A percentile compares a stretch with the other conserved stretches of the same genome.
Conservation (phyloP, 2,329 filamentous ascomycete species). For the Aspergillus sp. region DNA sequence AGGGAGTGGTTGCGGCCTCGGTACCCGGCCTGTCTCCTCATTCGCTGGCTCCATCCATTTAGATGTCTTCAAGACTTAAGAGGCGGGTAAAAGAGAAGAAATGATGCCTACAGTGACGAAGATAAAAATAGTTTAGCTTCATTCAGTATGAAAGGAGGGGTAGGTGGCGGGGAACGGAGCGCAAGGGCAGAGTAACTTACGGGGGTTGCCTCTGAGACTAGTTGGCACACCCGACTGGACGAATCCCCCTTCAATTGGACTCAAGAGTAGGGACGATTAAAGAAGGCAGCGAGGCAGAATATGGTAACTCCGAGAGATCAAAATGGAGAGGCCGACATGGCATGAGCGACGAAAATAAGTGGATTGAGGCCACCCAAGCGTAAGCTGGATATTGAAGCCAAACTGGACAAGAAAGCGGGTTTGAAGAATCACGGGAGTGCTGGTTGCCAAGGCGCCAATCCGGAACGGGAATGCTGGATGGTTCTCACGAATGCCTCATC, state of each 20-base stretch:
- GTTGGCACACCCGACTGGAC: conserved; percentile 2
- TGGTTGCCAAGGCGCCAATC: conserved; percentile 8
- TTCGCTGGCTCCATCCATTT: conserved; percentile 44
- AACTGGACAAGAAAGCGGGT: not conserved
- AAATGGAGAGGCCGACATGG: not conserved
- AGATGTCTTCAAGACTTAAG: conserved; percentile 23
- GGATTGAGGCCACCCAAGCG: not conserved
- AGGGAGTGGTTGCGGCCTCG: conserved; percentile 27
- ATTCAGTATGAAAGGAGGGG: conserved; percentile 16
- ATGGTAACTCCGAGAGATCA: conserved; percentile 7
- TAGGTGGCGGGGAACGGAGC: conserved; percentile 11
- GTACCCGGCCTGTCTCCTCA: conserved; percentile 37
- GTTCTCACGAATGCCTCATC: not conserved
- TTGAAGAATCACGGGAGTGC: conserved; percentile 3
- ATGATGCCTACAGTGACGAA: conserved; percentile 6
- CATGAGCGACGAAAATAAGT: not conserved
- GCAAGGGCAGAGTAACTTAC: conserved; percentile 7
- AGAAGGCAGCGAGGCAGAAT: not conserved
- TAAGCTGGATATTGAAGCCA: conserved; percentile 1
- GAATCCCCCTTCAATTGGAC: not conserved
- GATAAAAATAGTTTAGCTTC: conserved; percentile 18
- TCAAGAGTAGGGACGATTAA: not conserved
- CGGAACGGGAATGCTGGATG: not conserved
- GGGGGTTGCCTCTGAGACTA: conserved; percentile 1
- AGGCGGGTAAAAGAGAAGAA: not conserved